Evolutionary conservation across 352 stramenopile genomes (phyloP), one percentile per base, ranked within the genome.

Genomic region (Globisporangium spiculum): DNA sequence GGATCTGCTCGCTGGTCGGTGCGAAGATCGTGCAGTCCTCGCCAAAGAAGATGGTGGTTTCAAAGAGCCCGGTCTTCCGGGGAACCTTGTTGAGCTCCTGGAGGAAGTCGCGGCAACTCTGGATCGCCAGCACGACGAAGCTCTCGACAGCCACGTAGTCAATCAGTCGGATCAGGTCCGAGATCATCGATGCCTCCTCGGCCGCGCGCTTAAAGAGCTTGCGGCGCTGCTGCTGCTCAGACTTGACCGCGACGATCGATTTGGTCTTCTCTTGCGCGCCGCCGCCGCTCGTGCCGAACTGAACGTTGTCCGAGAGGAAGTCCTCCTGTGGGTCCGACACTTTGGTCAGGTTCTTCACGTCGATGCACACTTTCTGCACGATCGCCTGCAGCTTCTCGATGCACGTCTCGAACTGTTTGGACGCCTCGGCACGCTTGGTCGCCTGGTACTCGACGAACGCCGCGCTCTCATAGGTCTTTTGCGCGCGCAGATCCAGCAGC

Each of bases 121-220:
- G 80, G 1, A 97, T 75, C 22, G 87, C 89, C 14, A 98, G 66
- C 56, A 84, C 80, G 26, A 97, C 89, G 8, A 98, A 80, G 67
- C 88, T 97, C 68, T 98, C 94, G 22, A 97, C 91, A 0, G 84
- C 84, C 1, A 98, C 82, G 64, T 98, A 98, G 70, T 98, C 96
- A 12, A 97, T 86, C 0, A 98, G 77, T 4, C 96, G 91, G 61
- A 98, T 97, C 22, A 98, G 96, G 58, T 98, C 89, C 16, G 86
- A 79, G 53, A 98, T 95, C 88, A 97, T 97, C 4, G 72, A 73
- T 5, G 86, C 86, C 66, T 98, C 96, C 67, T 97, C 82, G 0
- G 83, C 88, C 0, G 94, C 96, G 26, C 90, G 81, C 58, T 89
- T 88, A 59, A 97, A 85, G 16, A 97, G 76, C 58, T 90, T 89